A percentile compares a stretch with the other conserved stretches of the same genome.
These are phyloP conservation scores for Talaromyces marneffei DNA, from an alignment of 2,329 filamentous ascomycete genomes.

Conservation along the genomic window DNA sequence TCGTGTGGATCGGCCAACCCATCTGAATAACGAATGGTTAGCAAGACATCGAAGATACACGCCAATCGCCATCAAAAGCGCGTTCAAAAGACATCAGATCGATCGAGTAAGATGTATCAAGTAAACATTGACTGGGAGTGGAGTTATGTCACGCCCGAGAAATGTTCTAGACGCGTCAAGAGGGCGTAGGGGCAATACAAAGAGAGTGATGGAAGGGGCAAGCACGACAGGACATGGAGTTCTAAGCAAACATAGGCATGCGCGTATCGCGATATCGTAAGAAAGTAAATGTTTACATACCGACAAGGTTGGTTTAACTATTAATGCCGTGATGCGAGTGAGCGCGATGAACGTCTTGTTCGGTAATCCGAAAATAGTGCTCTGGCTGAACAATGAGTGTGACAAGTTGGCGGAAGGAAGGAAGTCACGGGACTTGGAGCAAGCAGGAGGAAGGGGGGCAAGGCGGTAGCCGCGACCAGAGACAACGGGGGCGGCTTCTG, in stretches of 20 bases:
- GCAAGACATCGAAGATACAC: slow-evolving; percentile 16
- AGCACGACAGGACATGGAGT: slow-evolving; percentile 4
- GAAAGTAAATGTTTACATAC: slow-evolving; percentile 29
- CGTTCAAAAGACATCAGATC: background rate
- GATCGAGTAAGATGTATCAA: background rate
- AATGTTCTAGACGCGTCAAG: slow-evolving; percentile 25
- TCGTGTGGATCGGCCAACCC: slow-evolving; percentile 43
- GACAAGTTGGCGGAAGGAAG: slow-evolving; percentile 15
- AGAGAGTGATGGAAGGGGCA: slow-evolving; percentile 13
- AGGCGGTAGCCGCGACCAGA: slow-evolving; percentile 3
- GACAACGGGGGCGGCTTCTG: background rate
- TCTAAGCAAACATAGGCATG: background rate
- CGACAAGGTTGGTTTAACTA: slow-evolving; percentile 37
- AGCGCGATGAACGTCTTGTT: slow-evolving; percentile 27
- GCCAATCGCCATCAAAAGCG: slow-evolving; percentile 8
- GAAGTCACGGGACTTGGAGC: slow-evolving; percentile 26
- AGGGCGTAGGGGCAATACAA: slow-evolving; percentile 10
- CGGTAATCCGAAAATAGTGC: slow-evolving; percentile 33
- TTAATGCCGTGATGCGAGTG: slow-evolving; percentile 31
- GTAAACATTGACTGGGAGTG: slow-evolving; percentile 2
- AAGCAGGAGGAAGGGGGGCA: slow-evolving; percentile 15
- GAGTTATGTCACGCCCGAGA: slow-evolving; percentile 14
- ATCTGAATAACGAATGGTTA: slow-evolving; percentile 35
- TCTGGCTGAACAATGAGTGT: slow-evolving; percentile 25
- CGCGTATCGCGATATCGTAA: background rate